Evolutionary conservation across 352 stramenopile species (phyloP).

Genomic region (Globisporangium nodosum): DNA sequence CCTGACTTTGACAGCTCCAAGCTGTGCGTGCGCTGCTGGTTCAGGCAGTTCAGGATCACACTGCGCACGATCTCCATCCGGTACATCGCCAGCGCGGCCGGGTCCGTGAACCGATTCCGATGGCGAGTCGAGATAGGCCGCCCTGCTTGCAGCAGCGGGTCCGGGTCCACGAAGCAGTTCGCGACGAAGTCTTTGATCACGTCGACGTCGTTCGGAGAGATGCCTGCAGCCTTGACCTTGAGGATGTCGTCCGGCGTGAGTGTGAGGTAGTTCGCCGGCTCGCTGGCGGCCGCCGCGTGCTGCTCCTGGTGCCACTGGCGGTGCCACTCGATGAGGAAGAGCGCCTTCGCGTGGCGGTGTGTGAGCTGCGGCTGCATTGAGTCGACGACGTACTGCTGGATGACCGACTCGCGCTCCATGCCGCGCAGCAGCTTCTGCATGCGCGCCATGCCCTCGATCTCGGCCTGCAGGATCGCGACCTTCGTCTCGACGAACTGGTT

Average conservation of each 20-base stretch:
- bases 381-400: conserved; percentile 85
- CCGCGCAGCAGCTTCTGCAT: conserved; percentile 62
- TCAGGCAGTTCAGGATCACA: conserved; percentile 53
- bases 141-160: conserved; percentile 27
- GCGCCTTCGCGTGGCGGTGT: conserved; percentile 70
- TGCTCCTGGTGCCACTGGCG: conserved; percentile 63
- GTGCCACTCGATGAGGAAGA: conserved; percentile 80
- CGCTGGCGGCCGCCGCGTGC: conserved; percentile 20
- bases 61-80: conserved; percentile 62
- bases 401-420: conserved; percentile 79
- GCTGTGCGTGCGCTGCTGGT: conserved; percentile 60
- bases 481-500: conserved; percentile 85
- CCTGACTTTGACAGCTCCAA: conserved; percentile 50
- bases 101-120: conserved; percentile 59
- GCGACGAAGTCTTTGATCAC: conserved; percentile 86
- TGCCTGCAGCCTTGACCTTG: conserved; percentile 49
- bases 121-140: conserved; percentile 38
- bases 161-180: conserved; percentile 70
- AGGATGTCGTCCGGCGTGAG: conserved; percentile 37
- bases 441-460: conserved; percentile 69
- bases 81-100: conserved; percentile 56
- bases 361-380: conserved; percentile 74
- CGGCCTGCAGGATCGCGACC: conserved; percentile 70
- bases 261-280: conserved; percentile 46
- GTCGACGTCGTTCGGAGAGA: conserved; percentile 68